These are phyloP conservation scores for Termitomyces sp. DNA, from an alignment of 768 basidiomycete species.

Conservation along the genomic window DNA sequence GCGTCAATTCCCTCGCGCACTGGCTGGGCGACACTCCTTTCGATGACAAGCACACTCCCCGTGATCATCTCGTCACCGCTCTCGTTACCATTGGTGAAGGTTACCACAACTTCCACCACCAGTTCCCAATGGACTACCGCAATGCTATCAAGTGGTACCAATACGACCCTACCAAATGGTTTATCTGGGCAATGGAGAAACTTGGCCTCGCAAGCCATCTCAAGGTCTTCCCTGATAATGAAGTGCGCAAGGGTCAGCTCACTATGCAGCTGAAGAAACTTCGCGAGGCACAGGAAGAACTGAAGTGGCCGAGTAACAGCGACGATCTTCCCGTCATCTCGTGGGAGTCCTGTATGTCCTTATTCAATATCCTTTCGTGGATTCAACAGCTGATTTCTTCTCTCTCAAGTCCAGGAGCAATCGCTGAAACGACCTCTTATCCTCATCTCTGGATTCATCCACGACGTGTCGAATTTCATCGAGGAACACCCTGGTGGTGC, in stretches of 20 bases:
- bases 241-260: constrained; percentile 81
- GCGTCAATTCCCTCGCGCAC: constrained; percentile 95
- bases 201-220: constrained; percentile 71
- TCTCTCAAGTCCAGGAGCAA: constrained; percentile 80
- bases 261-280: constrained; percentile 94
- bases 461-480: constrained; percentile 80
- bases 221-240: constrained; percentile 58
- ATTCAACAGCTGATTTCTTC: not conserved
- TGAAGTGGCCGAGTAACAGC: constrained; percentile 77
- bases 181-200: constrained; percentile 60
- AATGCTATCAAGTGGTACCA: constrained; percentile 96
- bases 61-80: constrained; percentile 87
- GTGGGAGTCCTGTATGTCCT: constrained; percentile 78
- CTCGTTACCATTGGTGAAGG: constrained; percentile 92
- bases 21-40: constrained; percentile 93
- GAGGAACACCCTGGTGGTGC: constrained; percentile 92
- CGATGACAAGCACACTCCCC: constrained; percentile 94
- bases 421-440: constrained; percentile 75
- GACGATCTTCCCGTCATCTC: constrained; percentile 76
- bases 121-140: constrained; percentile 96
- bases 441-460: constrained; percentile 89
- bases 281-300: constrained; percentile 67
- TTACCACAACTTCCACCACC: constrained; percentile 98
- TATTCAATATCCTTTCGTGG: not conserved
- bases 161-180: constrained; percentile 93